Percentiles rank a stretch among this genome's conserved stretches.
These are phyloP conservation scores for Aphanomyces stellatus DNA, from an alignment of 352 stramenopile species.

Conservation along the genomic window DNA sequence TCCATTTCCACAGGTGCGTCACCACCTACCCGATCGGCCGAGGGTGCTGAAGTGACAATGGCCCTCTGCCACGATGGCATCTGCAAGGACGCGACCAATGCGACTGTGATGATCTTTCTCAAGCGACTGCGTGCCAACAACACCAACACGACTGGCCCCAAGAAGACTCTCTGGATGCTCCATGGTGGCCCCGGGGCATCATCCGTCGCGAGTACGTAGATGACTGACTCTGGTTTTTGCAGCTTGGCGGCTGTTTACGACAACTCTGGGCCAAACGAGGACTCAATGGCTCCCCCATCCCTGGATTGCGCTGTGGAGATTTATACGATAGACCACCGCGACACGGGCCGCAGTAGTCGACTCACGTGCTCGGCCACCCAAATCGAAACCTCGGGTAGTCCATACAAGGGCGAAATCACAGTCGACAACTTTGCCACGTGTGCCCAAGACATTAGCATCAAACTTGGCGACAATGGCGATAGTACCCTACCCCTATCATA, in stretches of 20 bases:
- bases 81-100: conserved; percentile 4
- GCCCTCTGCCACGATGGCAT: conserved; percentile 10
- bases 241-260: conserved; percentile 27
- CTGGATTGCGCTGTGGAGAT: conserved; percentile 36
- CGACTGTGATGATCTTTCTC: conserved; percentile 25
- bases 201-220: conserved; percentile 31
- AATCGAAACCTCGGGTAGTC: conserved; percentile 28
- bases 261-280: too few species aligned
- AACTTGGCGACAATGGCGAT: conserved; percentile 28
- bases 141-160: not conserved
- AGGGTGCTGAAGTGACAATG: conserved; percentile 15
- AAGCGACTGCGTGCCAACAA: conserved; percentile 18
- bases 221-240: not conserved
- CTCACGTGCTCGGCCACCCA: conserved; percentile 37
- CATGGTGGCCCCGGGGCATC: conserved; percentile 34
- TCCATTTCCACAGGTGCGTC: not conserved
- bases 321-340: conserved; percentile 50
- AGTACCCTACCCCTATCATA: too few species aligned
- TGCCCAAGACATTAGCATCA: conserved; percentile 28
- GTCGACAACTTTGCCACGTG: conserved; percentile 28
- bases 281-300: conserved; percentile 10
- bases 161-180: conserved; percentile 34
- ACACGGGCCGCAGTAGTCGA: conserved; percentile 33
- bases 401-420: conserved; percentile 21
- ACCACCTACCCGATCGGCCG: not conserved